Evolutionary conservation across 352 stramenopile species (phyloP), one percentile per base, ranked within the genome.

Genomic region (Pilasporangium apinafurcum): DNA sequence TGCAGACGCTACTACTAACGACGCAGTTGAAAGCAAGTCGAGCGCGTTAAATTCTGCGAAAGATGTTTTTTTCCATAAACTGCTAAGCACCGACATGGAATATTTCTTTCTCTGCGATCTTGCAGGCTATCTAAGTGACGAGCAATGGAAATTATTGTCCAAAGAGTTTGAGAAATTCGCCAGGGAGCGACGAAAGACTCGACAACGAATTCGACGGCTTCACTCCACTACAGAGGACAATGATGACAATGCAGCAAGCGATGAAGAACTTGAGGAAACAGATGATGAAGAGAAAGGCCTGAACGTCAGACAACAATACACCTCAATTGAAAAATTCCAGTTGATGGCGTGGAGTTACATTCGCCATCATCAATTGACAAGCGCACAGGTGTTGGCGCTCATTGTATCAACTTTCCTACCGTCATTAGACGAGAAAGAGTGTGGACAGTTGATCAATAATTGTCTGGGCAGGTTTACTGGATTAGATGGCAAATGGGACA

Each of bases 61-160:
- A 29, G 52, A 68, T 12, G 55, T 74, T 8, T 84, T 88, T 34
- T 86, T 80, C 54, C 38, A 59, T 2, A 79, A 78, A 30, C 30
- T 88, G 10, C 39, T 85, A 10, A 60, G 70, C 10, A 32, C 65
- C 2, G 70, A 86, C 29, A 83, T 81, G 48, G 76, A 86, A 30
- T 88, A 77, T 22, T 80, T 84, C 38, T 88, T 88, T 41, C 41
- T 88, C 14, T 81, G 61, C 22, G 76, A 88, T 30, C 31, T 88
- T 7, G 69, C 73, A 0, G 52, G 43, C 1, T 83, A 76, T 37
- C 24, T 88, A 31, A 83, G 58, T 5, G 64, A 84, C 18, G 65
- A 83, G 13, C 76, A 88, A 30, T 88, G 73, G 65, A 58, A 60
- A n/a, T 32, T 86, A 26, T 32, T 86, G 12, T 70, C 71, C 1